Percentiles rank a stretch among this genome's conserved stretches.
phyloP scores from a whole-genome alignment of 768 basidiomycete genomes.

The Tricholoma terreum region DNA sequence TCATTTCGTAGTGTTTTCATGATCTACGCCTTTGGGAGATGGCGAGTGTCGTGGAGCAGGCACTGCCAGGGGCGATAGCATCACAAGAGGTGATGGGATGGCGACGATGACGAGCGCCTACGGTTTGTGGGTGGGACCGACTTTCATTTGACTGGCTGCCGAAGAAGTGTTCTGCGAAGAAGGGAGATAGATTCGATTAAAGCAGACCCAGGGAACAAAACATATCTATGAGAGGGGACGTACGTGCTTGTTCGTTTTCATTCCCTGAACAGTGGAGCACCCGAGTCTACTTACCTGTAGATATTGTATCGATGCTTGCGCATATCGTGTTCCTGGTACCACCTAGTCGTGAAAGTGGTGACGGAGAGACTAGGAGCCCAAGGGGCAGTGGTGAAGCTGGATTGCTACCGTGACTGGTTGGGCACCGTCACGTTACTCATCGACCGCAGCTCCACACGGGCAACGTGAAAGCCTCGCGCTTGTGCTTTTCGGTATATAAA shows the following conservation, averaged over 20 bases:
- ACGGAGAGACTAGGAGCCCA: too few species aligned
- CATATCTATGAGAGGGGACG: neutral
- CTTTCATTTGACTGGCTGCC: conserved; percentile 8
- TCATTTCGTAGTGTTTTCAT: conserved; percentile 17
- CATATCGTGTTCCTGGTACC: too few species aligned
- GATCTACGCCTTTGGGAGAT: conserved; percentile 9
- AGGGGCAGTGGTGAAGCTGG: too few species aligned
- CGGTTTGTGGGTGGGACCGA: neutral
- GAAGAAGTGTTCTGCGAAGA: neutral
- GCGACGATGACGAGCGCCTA: neutral
- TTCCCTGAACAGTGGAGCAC: too few species aligned
- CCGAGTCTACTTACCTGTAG: too few species aligned
- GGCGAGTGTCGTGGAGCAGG: conserved; percentile 4
- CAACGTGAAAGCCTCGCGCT: neutral
- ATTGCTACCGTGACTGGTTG: too few species aligned
- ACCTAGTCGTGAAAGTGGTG: too few species aligned
- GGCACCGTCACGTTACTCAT: too few species aligned
- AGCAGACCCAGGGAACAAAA: neutral
- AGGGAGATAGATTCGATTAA: neutral
- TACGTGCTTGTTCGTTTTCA: too few species aligned
- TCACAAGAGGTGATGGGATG: neutral
- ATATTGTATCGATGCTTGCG: too few species aligned
- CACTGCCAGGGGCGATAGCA: neutral
- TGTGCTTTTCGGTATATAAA: neutral
- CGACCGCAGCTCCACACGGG: too few species aligned